phyloP scores from a whole-genome alignment of 2,329 filamentous ascomycete species.

The Keithomyces neogunnii region DNA sequence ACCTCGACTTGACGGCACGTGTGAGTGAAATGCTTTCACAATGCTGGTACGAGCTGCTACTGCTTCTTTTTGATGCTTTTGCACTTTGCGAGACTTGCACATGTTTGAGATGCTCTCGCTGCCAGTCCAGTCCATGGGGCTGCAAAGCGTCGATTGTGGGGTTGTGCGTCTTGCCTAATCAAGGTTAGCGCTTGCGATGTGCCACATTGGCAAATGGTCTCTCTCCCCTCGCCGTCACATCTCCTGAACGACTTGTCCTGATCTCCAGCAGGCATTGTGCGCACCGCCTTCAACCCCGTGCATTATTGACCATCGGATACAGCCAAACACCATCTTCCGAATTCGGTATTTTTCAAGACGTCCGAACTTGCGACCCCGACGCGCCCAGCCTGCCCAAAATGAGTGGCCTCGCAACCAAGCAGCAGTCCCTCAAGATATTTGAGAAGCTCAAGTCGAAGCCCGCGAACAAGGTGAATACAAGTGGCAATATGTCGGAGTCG shows the following conservation, averaged over 20 bases:
- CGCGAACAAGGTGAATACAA: conserved; percentile 75
- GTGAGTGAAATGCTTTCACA: neutral
- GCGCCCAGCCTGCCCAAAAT: conserved; percentile 33
- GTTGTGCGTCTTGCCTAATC: conserved; percentile 16
- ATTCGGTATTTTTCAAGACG: neutral
- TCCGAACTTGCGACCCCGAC: neutral
- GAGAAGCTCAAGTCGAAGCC: conserved; percentile 92
- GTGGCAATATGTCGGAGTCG: too few species aligned
- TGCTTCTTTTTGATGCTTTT: neutral
- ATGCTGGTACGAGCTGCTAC: neutral
- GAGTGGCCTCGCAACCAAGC: conserved; percentile 72
- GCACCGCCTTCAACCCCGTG: neutral
- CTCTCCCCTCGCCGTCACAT: conserved; percentile 21
- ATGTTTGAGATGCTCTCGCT: neutral
- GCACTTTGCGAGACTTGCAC: neutral
- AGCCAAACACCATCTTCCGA: neutral
- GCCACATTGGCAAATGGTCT: conserved; percentile 29
- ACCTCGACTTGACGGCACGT: conserved; percentile 7
- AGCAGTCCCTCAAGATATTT: conserved; percentile 94
- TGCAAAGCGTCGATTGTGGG: conserved; percentile 26
- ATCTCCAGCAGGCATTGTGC: neutral
- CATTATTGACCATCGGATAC: neutral
- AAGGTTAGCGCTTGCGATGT: conserved; percentile 30
- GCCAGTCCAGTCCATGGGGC: neutral
- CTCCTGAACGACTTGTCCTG: conserved; percentile 23